Percentiles rank a stretch among this genome's conserved stretches.
Conservation (phyloP, 768 basidiomycete genomes). For the Leucocoprinus leucothites region DNA sequence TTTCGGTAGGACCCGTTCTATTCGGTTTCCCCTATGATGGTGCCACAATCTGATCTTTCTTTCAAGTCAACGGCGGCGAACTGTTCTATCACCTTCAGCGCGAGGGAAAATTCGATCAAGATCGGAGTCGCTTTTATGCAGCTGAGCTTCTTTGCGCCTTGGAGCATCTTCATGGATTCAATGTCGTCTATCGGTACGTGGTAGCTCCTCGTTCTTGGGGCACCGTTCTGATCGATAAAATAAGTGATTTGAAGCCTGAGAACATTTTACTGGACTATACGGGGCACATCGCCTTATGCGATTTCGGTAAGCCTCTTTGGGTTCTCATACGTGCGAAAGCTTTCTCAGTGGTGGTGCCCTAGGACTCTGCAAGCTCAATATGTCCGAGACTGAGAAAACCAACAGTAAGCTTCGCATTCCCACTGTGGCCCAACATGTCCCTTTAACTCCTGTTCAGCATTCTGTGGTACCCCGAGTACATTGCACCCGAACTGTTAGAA, state of each 20-base stretch:
- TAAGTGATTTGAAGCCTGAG: constrained; percentile 93
- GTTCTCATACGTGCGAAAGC: neutral
- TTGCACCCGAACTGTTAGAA: constrained; percentile 94
- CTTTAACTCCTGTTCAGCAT: constrained; percentile 49
- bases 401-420: constrained; percentile 63
- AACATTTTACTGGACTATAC: constrained; percentile 98
- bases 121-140: constrained; percentile 93
- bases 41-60: neutral
- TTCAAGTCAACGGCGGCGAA: constrained; percentile 91
- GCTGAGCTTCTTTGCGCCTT: constrained; percentile 95
- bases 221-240: neutral
- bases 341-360: constrained; percentile 1
- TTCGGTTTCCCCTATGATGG: neutral
- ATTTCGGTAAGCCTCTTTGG: constrained; percentile 64
- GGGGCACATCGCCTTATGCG: constrained; percentile 96
- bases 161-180: constrained; percentile 95
- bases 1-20: constrained; percentile 56
- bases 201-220: neutral
- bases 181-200: constrained; percentile 91
- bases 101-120: constrained; percentile 94
- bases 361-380: constrained; percentile 93
- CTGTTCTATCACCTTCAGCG: constrained; percentile 96
- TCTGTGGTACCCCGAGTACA: constrained; percentile 99
- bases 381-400: constrained; percentile 96
- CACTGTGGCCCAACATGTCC: neutral